phyloP scores from a whole-genome alignment of 805 yeast genomes.

The Clavispora carvajalis region DNA sequence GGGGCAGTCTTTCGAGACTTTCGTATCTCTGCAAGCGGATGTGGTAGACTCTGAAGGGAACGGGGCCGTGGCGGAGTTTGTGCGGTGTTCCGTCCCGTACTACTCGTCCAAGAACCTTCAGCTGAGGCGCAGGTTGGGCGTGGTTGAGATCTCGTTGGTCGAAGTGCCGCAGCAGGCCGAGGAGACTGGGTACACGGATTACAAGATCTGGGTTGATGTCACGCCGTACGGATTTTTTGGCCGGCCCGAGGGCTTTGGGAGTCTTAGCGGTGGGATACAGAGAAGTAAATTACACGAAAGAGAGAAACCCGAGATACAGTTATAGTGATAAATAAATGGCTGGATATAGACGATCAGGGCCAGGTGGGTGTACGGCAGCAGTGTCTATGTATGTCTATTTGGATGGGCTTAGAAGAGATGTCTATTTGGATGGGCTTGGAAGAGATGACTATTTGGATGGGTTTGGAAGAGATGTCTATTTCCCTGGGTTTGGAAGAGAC shows the following conservation, averaged over 20 bases:
- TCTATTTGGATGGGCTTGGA: no score
- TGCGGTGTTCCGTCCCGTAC: constrained; percentile 33
- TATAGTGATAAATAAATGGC: neutral
- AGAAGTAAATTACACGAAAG: neutral
- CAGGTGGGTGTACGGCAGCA: no score
- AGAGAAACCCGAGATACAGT: neutral
- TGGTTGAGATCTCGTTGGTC: constrained; percentile 27
- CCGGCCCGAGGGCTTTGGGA: neutral
- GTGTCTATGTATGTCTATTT: no score
- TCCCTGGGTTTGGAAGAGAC: no score
- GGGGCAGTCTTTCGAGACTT: constrained; percentile 12
- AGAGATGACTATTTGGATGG: no score
- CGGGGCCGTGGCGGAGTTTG: constrained; percentile 15
- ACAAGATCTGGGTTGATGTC: constrained; percentile 17
- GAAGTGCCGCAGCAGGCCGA: constrained; percentile 12
- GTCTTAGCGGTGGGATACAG: neutral
- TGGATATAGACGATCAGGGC: no score
- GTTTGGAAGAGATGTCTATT: no score
- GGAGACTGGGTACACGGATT: constrained; percentile 8
- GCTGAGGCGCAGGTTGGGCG: constrained; percentile 24
- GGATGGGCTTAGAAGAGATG: no score
- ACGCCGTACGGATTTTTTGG: constrained; percentile 9
- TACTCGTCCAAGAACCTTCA: constrained; percentile 17
- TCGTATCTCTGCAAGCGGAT: constrained; percentile 17
- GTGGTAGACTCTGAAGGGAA: constrained; percentile 4